phyloP scores from a whole-genome alignment of 169 alveolate genomes.

The Pseudocohnilembus persalinus region DNA sequence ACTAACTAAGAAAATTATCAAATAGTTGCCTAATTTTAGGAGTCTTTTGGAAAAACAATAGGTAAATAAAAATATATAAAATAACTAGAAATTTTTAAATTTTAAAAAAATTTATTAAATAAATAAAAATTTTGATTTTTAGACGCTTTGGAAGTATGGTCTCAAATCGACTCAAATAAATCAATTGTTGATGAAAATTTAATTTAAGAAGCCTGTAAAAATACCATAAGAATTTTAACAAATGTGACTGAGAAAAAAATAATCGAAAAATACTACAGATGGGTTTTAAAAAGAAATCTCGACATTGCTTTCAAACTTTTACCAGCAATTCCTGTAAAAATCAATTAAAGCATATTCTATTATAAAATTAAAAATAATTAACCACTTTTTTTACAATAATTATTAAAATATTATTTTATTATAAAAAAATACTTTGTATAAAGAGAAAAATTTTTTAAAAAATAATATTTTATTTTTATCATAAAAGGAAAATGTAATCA shows the following conservation, averaged over 20 bases:
- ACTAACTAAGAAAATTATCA: too few relatives aligned
- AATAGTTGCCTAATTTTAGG: neutral
- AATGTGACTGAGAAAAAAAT: constrained; percentile 19
- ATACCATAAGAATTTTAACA: constrained; percentile 22
- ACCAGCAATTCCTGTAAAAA: neutral
- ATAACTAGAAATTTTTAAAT: too few relatives aligned
- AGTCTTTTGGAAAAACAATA: neutral
- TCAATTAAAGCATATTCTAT: too few relatives aligned
- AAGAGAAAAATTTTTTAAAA: too few relatives aligned
- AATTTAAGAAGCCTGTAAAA: constrained; percentile 36
- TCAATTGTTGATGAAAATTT: neutral
- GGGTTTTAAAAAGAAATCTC: constrained; percentile 18
- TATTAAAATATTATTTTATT: too few relatives aligned
- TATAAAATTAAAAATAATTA: too few relatives aligned
- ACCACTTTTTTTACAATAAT: too few relatives aligned
- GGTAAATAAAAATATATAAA: too few relatives aligned
- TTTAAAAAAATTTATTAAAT: too few relatives aligned
- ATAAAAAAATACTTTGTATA: too few relatives aligned
- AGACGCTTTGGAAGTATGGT: neutral
- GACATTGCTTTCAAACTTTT: constrained; percentile 16
- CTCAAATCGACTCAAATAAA: neutral
- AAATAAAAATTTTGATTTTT: too few relatives aligned
- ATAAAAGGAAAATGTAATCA: constrained; percentile 3
- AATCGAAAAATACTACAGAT: constrained; percentile 12
- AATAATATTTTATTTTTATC: too few relatives aligned